phyloP scores from a whole-genome alignment of 768 basidiomycete genomes.

The Psilocybe tampanensis region DNA sequence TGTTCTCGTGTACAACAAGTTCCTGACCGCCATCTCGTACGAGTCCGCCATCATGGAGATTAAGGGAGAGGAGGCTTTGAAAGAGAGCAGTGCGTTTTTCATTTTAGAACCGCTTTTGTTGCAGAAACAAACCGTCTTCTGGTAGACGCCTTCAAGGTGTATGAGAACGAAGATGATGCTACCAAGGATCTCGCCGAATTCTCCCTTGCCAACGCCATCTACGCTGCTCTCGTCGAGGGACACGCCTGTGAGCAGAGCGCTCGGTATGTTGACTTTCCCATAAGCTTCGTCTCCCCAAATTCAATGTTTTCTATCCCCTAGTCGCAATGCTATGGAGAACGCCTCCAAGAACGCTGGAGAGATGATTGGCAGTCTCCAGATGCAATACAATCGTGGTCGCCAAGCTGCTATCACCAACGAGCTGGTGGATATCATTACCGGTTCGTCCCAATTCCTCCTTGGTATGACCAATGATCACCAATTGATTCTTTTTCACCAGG shows the following conservation, averaged over 20 bases:
- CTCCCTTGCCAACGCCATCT: slow-evolving; percentile 95
- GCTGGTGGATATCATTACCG: slow-evolving; percentile 90
- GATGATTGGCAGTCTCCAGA: slow-evolving; percentile 86
- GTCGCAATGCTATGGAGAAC: slow-evolving; percentile 99
- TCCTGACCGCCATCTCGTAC: slow-evolving; percentile 89
- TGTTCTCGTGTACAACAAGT: slow-evolving; percentile 80
- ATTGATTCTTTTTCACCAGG: slow-evolving; percentile 25
- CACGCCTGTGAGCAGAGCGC: slow-evolving; percentile 95
- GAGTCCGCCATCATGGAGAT: slow-evolving; percentile 78
- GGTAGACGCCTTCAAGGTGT: slow-evolving; percentile 88
- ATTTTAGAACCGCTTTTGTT: not conserved
- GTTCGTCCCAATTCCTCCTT: slow-evolving; percentile 41
- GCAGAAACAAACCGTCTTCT: not conserved
- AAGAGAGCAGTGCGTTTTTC: slow-evolving; percentile 68
- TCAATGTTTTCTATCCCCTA: slow-evolving; percentile 23
- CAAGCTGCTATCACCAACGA: slow-evolving; percentile 98
- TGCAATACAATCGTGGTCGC: slow-evolving; percentile 98
- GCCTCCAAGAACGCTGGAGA: slow-evolving; percentile 97
- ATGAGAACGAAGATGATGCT: slow-evolving; percentile 97
- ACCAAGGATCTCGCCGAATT: slow-evolving; percentile 95
- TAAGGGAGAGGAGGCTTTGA: slow-evolving; percentile 79
- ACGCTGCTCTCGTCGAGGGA: slow-evolving; percentile 89
- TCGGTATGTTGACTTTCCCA: slow-evolving; percentile 53
- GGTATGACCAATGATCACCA: not conserved
- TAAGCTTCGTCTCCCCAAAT: not conserved